phyloP scores from a whole-genome alignment of 805 yeast genomes.

The Cyberlindnera meyerae region DNA sequence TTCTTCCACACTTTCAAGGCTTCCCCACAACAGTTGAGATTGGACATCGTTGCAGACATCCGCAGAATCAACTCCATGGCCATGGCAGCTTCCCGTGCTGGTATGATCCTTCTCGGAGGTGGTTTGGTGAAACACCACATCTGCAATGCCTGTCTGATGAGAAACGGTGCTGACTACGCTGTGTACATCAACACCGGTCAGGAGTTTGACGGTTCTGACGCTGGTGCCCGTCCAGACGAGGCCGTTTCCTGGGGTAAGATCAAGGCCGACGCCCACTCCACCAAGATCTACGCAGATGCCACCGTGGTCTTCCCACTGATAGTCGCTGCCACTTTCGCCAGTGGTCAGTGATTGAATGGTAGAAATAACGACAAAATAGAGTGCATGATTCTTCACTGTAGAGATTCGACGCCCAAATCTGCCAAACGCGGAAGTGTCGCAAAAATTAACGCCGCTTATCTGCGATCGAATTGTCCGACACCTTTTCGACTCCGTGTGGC shows the following conservation, averaged over 20 bases:
- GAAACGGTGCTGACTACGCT: slow-evolving; percentile 98
- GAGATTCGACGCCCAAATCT: too few relatives aligned
- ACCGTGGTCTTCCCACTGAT: slow-evolving; percentile 92
- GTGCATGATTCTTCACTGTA: too few relatives aligned
- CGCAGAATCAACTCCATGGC: slow-evolving; percentile 88
- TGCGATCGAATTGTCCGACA: neutral
- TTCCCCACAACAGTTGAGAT: slow-evolving; percentile 80
- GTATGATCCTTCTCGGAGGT: slow-evolving; percentile 95
- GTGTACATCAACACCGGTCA: slow-evolving; percentile 97
- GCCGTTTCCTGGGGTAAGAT: slow-evolving; percentile 99
- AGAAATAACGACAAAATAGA: too few relatives aligned
- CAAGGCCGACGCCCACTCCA: slow-evolving; percentile 86
- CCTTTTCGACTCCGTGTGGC: too few relatives aligned
- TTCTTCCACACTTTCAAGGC: slow-evolving; percentile 97
- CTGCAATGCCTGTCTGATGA: slow-evolving; percentile 96
- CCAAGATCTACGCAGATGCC: slow-evolving; percentile 93
- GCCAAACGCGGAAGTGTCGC: too few relatives aligned
- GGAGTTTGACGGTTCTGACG: slow-evolving; percentile 98
- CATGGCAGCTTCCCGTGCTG: slow-evolving; percentile 91
- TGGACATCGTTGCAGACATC: slow-evolving; percentile 93
- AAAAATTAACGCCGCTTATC: neutral
- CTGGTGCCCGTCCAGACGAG: slow-evolving; percentile 99
- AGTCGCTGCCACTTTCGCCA: slow-evolving; percentile 96
- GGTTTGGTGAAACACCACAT: slow-evolving; percentile 96
- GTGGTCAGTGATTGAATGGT: slow-evolving; percentile 34